phyloP scores from a whole-genome alignment of 2,329 filamentous ascomycete species.

The Fusarium sp. region DNA sequence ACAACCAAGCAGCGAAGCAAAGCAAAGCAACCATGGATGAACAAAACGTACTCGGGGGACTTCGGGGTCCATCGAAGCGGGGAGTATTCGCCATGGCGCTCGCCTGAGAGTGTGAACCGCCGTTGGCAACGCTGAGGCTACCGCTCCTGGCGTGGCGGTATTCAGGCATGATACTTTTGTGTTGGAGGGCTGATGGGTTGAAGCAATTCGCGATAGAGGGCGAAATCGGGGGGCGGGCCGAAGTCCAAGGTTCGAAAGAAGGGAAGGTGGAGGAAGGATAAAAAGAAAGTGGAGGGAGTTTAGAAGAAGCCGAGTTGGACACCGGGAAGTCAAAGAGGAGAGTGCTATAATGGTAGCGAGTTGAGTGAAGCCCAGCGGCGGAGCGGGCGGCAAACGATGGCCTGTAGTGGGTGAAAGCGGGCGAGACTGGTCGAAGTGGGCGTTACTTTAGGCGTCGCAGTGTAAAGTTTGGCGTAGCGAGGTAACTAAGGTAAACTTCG shows the following conservation, averaged over 20 bases:
- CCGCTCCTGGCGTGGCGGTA: conserved; percentile 66
- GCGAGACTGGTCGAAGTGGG: conserved; percentile 39
- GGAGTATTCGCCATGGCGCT: conserved; percentile 44
- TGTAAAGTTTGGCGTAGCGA: not conserved
- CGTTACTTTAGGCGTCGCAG: conserved; percentile 21
- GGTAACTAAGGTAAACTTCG: not conserved
- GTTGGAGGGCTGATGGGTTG: conserved; percentile 37
- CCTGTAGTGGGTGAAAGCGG: conserved; percentile 39
- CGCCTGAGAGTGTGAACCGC: conserved; percentile 40
- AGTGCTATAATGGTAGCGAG: not conserved
- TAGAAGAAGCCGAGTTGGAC: conserved; percentile 16
- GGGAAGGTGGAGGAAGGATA: conserved; percentile 22
- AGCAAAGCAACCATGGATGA: not conserved
- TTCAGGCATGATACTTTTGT: conserved; percentile 53
- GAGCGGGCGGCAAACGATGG: conserved; percentile 43
- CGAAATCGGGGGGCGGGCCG: conserved; percentile 27
- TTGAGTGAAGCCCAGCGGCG: conserved; percentile 41
- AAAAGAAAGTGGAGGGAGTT: conserved; percentile 14
- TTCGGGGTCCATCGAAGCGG: conserved; percentile 68
- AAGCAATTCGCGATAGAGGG: conserved; percentile 31
- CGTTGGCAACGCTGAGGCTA: conserved; percentile 63
- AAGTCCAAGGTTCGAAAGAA: conserved; percentile 9
- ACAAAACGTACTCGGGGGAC: conserved; percentile 65
- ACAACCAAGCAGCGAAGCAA: conserved; percentile 4
- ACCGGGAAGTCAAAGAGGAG: conserved; percentile 21